A percentile compares a stretch with the other conserved stretches of the same genome.
Conservation (phyloP, 2,329 filamentous ascomycete genomes). For the Fusarium sp. region DNA sequence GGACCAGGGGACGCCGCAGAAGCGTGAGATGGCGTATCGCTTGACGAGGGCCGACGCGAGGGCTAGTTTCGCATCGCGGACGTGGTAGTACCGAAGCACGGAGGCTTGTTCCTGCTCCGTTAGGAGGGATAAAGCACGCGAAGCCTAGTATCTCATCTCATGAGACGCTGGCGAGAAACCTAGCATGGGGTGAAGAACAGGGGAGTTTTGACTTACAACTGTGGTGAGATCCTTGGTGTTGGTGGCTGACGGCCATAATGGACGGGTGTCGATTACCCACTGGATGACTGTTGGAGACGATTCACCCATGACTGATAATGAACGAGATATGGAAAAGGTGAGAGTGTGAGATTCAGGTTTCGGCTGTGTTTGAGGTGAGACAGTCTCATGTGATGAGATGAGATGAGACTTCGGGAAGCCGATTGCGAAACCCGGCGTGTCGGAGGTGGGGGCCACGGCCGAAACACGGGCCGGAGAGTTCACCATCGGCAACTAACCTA, state of each 20-base stretch:
- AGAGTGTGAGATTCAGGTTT: slow-evolving; percentile 32
- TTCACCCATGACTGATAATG: slow-evolving; percentile 21
- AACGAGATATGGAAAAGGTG: background rate
- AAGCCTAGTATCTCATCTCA: slow-evolving; percentile 55
- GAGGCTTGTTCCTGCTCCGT: slow-evolving; percentile 65
- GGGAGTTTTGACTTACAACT: slow-evolving; percentile 52
- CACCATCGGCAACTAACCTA: background rate
- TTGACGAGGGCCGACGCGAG: slow-evolving; percentile 81
- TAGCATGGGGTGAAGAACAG: background rate
- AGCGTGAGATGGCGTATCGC: slow-evolving; percentile 73
- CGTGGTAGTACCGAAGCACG: slow-evolving; percentile 72
- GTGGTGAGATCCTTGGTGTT: slow-evolving; percentile 62
- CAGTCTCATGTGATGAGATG: background rate
- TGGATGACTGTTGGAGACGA: slow-evolving; percentile 60
- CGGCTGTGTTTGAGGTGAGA: slow-evolving; percentile 20
- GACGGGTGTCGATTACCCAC: slow-evolving; percentile 72
- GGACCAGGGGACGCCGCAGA: slow-evolving; percentile 70
- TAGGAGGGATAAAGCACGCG: slow-evolving; percentile 66
- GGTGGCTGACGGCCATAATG: slow-evolving; percentile 65
- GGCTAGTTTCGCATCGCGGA: slow-evolving; percentile 80
- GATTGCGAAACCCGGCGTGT: slow-evolving; percentile 32
- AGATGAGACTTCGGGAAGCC: slow-evolving; percentile 35
- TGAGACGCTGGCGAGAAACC: background rate
- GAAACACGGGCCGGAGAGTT: slow-evolving; percentile 31
- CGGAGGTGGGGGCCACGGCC: slow-evolving; percentile 32